These are phyloP conservation scores for Zygosaccharomyces kombuchaensis DNA, from an alignment of 805 yeast species.

Conservation along the genomic window DNA sequence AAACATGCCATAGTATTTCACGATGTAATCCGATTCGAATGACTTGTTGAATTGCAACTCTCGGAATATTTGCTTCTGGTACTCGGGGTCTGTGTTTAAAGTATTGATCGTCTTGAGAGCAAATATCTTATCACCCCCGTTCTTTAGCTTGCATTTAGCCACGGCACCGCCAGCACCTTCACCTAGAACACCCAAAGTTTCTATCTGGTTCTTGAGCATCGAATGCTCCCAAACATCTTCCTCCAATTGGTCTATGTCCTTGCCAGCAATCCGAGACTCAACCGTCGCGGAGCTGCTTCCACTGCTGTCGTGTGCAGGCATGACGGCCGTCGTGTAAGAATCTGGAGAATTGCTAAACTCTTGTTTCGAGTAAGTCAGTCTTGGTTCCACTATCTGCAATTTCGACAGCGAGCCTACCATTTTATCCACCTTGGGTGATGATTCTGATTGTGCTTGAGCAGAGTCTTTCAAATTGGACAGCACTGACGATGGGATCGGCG, in stretches of 20 bases:
- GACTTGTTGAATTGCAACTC: slow-evolving; percentile 84
- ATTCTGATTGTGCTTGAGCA: background rate
- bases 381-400: slow-evolving; percentile 3
- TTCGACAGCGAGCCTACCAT: slow-evolving; percentile 11
- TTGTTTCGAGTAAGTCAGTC: slow-evolving; percentile 12
- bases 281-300: slow-evolving; percentile 14
- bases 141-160: slow-evolving; percentile 61
- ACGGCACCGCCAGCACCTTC: slow-evolving; percentile 96
- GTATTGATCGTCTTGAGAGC: slow-evolving; percentile 63
- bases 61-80: slow-evolving; percentile 84
- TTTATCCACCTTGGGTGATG: slow-evolving; percentile 2
- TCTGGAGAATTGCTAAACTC: slow-evolving; percentile 21
- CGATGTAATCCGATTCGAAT: slow-evolving; percentile 80
- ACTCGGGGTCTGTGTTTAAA: slow-evolving; percentile 61
- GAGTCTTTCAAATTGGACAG: slow-evolving; percentile 3
- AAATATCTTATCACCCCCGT: slow-evolving; percentile 57
- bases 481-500: slow-evolving; percentile 24
- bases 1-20: slow-evolving; percentile 89
- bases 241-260: slow-evolving; percentile 52
- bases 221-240: slow-evolving; percentile 72
- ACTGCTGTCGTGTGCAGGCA: slow-evolving; percentile 25
- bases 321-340: slow-evolving; percentile 24
- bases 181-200: slow-evolving; percentile 69
- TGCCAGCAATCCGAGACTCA: slow-evolving; percentile 10
- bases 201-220: slow-evolving; percentile 50